Base-by-base conservation (phyloP, 2,329 filamentous ascomycete species). In the Talaromyces sp. region DNA sequence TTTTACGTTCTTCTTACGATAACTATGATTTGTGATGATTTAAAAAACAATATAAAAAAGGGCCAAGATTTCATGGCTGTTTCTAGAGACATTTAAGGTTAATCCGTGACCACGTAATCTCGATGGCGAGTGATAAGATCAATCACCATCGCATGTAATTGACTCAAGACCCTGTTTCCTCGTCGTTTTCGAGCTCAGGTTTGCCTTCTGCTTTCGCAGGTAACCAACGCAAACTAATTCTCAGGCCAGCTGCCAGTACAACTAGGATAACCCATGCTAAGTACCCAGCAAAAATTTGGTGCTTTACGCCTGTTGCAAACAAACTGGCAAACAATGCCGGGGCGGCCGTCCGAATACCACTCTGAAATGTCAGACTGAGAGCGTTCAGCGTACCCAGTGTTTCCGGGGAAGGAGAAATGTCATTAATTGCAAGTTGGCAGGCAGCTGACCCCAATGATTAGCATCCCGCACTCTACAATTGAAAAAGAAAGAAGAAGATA, bases 341-440 rank as follows among this genome's bases (percentile, higher is more conserved):
- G 0, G 82, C 81, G 46, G 92, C 78, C 0, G 89, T 82, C 14
- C 90, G 80, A 31, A 90, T 76, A 0, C 77, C 86, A 63, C 85
- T 86, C 0, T 79, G 74, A 0, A 85, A 67, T 0, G 88, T 88
- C 60, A 93, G 76, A 0, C 84, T 82, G 0, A 91, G 66, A 0
- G 87, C 87, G 66, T 93, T 93, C 29, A 94, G 75, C 0, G 85
- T 91, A 0, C 87, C 89, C 10, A 93, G 77, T 0, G 85, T 82
- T 48, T 79, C 77, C 1, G 84, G 81, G 10, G 80, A 84, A 0
- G 90, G 90, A 0, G 86, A 81, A 2, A 89, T 83, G 61, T 92
- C 88, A 71, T 93, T 93, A 32, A 93, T 69, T 0, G 85, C 85
- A 9, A 93, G 84, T 76, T 92, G 89, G 0, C 87, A 81, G 1